Base-by-base conservation (phyloP, 345 rosid species). In the Aethionema arabicum region DNA sequence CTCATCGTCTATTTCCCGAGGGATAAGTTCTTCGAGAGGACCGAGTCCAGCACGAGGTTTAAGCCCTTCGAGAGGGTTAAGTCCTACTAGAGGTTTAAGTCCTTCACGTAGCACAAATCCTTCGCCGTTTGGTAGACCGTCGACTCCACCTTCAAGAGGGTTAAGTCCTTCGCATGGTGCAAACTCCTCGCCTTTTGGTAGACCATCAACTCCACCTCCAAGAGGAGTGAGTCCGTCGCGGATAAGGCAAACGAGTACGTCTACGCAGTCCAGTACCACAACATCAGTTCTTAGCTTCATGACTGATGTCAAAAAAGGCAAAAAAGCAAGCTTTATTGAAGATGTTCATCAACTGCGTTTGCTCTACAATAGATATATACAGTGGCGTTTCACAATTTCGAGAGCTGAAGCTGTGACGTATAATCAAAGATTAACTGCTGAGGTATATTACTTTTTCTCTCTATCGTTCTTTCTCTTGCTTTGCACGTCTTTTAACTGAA, bases 341-440 rank as follows among this genome's bases (percentile, higher is more conserved):
- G 97, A 90, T 76, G 99, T 87, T 64, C 96, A 86, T 78, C 96
- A 88, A 66, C 78, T 90, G 46, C 80, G 92, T 66, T 77, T 88
- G 65, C 82, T 95, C 50, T 69, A 95, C 70, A 95, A 90, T 60
- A 80, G 96, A 78, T 77, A 64, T 72, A 64, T 90, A 77, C 99
- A 95, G 67, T 95, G 99, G 99, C 75, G 92, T 68, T 90, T 90
- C 68, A 81, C 90, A 54, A 86, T 83, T 84, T 89, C 96, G 32
- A 65, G 75, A 52, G 80, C 84, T 47, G 95, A 85, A 56, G 78
- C 81, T 79, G 93, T 79, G 40, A 79, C 88, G 74, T 80, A 73
- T 63, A 65, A 71, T 60, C 89, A 90, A 77, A 80, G 84, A 77
- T 65, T 72, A 63, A 83, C 59, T n/a, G 85, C 87, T 15, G 95